Conservation (phyloP, 345 rosid species). For the Linum lewisii region DNA sequence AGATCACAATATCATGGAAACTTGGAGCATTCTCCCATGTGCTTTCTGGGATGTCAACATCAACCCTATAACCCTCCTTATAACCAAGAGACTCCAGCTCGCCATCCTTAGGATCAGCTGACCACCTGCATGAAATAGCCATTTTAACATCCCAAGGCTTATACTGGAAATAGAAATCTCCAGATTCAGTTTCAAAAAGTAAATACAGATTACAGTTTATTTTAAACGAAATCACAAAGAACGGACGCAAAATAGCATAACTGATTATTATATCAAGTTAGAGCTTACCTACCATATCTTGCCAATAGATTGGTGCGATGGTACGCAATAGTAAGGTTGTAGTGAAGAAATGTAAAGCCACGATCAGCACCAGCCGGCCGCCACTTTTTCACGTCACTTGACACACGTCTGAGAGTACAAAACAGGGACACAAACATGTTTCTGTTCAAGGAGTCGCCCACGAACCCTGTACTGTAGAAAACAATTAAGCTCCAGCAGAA, state of each 20-base stretch:
- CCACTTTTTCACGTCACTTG: constrained; percentile 74
- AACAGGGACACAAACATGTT: constrained; percentile 90
- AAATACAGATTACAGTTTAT: neutral
- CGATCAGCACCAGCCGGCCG: constrained; percentile 90
- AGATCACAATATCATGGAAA: constrained; percentile 67
- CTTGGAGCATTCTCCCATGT: constrained; percentile 72
- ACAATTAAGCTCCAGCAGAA: constrained; percentile 25
- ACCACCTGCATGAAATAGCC: constrained; percentile 47
- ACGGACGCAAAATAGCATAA: neutral
- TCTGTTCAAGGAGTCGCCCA: constrained; percentile 91
- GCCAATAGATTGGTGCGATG: constrained; percentile 90
- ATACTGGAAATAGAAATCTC: neutral
- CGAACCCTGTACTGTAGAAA: constrained; percentile 67
- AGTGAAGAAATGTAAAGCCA: constrained; percentile 68
- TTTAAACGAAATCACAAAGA: neutral
- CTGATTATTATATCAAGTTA: neutral
- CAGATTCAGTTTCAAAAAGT: neutral
- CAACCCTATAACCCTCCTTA: constrained; percentile 80
- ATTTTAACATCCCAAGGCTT: neutral
- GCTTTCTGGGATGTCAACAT: constrained; percentile 80
- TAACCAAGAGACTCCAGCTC: constrained; percentile 67
- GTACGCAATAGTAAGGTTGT: constrained; percentile 82
- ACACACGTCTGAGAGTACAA: constrained; percentile 55
- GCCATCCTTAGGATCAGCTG: constrained; percentile 54
- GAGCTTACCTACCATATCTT: constrained; percentile 91